Base-by-base conservation (phyloP, 192 early-diverging fungal genomes). In the Podila clonocystis region DNA sequence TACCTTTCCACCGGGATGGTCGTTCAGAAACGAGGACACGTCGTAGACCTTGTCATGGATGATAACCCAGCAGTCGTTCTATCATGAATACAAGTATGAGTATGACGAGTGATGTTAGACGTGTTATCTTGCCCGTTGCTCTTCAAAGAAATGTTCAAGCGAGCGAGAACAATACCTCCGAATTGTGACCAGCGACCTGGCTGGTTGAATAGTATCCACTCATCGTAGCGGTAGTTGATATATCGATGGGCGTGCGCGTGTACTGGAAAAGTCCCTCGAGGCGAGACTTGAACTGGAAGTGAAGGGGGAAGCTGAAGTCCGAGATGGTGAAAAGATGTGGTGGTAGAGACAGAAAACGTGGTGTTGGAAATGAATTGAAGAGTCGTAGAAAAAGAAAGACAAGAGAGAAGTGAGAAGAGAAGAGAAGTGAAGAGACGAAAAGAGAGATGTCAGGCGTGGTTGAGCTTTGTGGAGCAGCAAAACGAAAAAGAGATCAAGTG, bases 1-100 rank as follows among this genome's bases (percentile, higher is more conserved):
- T 80, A 80, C 77, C 77, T 80, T 87, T 45, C 83, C 82, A 58
- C 89, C 90, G 62, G 89, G 90, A 67, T 90, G 89, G 22, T 91
- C 88, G 38, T 84, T 84, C 45, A 89, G 65, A 62, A 90, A 90
- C 9, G 83, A 68, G 11, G 91, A 86, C 26, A 91, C 73, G 59
- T 91, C 88, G 72, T 85, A 91, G 15, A 91, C 89, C 62, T 89
- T 89, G 48, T 74, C 88, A 59, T 91, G 84, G 34, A 91, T 82
- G 61, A 91, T 88, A 22, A 92, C 80, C 91, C 91, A 92, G 62
- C 77, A 80, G 49, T 80, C 77, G 38, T 80, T 80, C 77, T 80
- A 64, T 38, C 9, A 15, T 45, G 38, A 33, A 33, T 6, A 33
- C 33, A 33, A 31, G n/a, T n/a, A n/a, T n/a, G n/a, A 33, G 38